Conservation (phyloP, 352 stramenopile genomes). For the Plasmopara halstedii region DNA sequence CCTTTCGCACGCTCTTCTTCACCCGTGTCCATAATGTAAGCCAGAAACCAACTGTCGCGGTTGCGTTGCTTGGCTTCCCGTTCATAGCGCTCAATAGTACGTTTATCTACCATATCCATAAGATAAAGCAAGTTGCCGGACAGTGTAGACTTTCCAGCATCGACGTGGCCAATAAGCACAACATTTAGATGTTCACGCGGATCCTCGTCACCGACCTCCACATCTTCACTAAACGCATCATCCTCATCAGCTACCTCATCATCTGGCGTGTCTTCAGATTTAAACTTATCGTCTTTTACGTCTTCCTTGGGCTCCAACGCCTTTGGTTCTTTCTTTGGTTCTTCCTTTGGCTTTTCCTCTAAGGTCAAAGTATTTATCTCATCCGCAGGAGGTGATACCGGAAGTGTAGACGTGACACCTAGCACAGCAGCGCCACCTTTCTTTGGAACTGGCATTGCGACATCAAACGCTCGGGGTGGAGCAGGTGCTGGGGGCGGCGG, state of each 20-base stretch:
- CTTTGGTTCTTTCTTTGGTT: conserved; percentile 19
- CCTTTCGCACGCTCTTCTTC: conserved; percentile 97
- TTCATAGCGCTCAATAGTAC: conserved; percentile 98
- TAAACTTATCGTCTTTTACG: conserved; percentile 19
- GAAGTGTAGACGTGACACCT: conserved; percentile 15
- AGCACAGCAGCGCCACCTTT: conserved; percentile 46
- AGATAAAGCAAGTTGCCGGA: conserved; percentile 98
- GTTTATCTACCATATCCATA: conserved; percentile 98
- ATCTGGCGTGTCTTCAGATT: conserved; percentile 7
- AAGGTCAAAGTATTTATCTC: too few species aligned
- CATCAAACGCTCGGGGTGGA: conserved; percentile 38
- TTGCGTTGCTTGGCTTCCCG: conserved; percentile 93
- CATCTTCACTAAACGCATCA: conserved; percentile 54
- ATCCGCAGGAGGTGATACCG: conserved; percentile 6
- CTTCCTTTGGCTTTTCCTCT: too few species aligned
- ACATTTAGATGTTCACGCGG: conserved; percentile 98
- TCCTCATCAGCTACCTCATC: conserved; percentile 31
- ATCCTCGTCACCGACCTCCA: conserved; percentile 86
- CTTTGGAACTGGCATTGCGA: conserved; percentile 68
- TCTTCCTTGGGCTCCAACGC: too few species aligned
- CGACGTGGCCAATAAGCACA: conserved; percentile 99
- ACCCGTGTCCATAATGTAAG: conserved; percentile 99
- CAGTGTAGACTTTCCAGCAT: conserved; percentile 98
- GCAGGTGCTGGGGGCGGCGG: conserved; percentile 39
- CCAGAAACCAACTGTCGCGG: conserved; percentile 90